These are phyloP conservation scores for Punica granatum DNA, from an alignment of 345 rosid species.

Conservation along the genomic window DNA sequence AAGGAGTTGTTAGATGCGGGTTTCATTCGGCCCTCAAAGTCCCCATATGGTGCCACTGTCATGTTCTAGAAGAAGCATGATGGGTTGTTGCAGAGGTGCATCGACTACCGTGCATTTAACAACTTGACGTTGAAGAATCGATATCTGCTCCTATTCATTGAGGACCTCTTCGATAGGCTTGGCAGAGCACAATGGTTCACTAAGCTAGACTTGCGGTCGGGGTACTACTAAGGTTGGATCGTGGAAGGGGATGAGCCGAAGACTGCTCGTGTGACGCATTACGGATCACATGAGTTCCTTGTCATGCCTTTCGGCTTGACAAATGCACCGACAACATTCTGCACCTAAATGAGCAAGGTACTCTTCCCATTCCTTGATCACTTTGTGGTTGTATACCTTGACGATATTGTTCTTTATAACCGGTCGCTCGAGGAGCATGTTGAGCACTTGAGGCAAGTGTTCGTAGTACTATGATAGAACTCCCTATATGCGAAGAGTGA, in stretches of 20 bases:
- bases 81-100: background rate
- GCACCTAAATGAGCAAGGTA: background rate
- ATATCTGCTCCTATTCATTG: background rate
- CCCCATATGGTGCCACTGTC: background rate
- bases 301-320: slow-evolving; percentile 5
- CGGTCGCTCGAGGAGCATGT: background rate
- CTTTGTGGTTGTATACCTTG: background rate
- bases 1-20: background rate
- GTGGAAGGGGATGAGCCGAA: background rate
- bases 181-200: background rate
- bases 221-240: background rate
- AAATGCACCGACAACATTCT: background rate
- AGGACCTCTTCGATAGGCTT: background rate
- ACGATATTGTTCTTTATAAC: background rate
- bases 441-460: background rate
- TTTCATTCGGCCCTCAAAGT: background rate
- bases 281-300: background rate
- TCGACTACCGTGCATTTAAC: background rate
- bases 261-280: background rate
- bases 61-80: background rate
- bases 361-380: background rate
- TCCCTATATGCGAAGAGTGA: no score
- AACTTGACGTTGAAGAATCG: background rate
- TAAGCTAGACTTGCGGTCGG: slow-evolving; percentile 1
- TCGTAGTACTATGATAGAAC: background rate